Evolutionary conservation across 1,284 basidiomycete species (phyloP), one percentile per base, ranked within the genome.

Genomic region (Agroathelia rolfsii): DNA sequence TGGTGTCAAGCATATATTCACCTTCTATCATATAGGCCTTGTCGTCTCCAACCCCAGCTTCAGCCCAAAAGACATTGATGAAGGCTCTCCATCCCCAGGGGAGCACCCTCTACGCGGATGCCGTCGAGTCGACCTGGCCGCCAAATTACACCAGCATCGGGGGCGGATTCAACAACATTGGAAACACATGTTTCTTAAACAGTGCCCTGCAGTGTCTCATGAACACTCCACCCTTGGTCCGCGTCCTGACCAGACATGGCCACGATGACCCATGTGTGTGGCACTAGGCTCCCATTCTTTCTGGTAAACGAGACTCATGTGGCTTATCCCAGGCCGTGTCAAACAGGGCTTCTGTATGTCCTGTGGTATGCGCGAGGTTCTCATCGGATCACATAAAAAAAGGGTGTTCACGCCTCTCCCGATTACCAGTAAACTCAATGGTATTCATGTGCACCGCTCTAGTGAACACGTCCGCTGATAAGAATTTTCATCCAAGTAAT

Each of bases 171-270:
- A 64, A 76, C 49, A 99, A 99, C 58, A 78, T 65, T n/a, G 90
- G 90, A 31, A 98, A 97, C 55, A 95, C 90, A 1, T 99, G 95
- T 59, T 99, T 96, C 58, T 65, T 96, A 47, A 99, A 99, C 58
- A 92, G 89, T 43, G 87, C 85, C 20, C 62, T 98, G 38, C 95
- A 99, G 62, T 89, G 90, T 45, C 69, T 98, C 30, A 60, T 97
- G 13, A 93, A 98, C 53, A 97, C 94, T 1, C 81, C 93, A 6
- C 90, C 93, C 3, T 69, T 99, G 12, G 67, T 95, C 18, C 70
- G 74, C 41, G 58, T 85, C 22, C 55, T 93, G 8, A 40, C 71
- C 19, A 61, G 58, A 2, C 85, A 93, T 48, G 57, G 59, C 13
- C 58, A 59, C 30, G 53, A 62, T 3, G 53, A 62, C 30, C 52